These are phyloP conservation scores for Trichothecium sympodiale DNA, from an alignment of 2,329 filamentous ascomycete genomes.

Conservation along the genomic window DNA sequence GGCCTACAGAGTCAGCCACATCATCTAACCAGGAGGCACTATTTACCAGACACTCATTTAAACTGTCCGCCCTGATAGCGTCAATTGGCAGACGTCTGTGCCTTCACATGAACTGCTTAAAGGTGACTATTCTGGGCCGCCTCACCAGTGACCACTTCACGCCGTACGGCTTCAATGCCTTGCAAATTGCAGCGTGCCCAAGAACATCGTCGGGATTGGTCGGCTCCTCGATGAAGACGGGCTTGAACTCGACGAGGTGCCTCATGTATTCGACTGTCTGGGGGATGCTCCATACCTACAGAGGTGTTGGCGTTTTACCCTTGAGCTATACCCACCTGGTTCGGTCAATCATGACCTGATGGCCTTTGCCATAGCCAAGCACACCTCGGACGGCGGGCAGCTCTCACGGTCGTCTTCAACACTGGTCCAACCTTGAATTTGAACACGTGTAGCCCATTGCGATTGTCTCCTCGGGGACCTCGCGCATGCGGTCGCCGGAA, in stretches of 20 bases:
- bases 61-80: slow-evolving; percentile 77
- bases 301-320: not conserved
- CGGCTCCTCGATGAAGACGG: slow-evolving; percentile 92
- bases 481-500: slow-evolving; percentile 75
- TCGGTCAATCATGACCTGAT: slow-evolving; percentile 84
- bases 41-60: slow-evolving; percentile 66
- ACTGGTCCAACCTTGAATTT: slow-evolving; percentile 80
- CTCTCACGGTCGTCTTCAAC: slow-evolving; percentile 61
- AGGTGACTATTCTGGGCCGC: slow-evolving; percentile 95
- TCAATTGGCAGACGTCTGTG: slow-evolving; percentile 91
- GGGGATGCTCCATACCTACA: slow-evolving; percentile 69
- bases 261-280: slow-evolving; percentile 85
- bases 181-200: slow-evolving; percentile 74
- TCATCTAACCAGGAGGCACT: not conserved
- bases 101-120: slow-evolving; percentile 80
- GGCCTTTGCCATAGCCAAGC: slow-evolving; percentile 71
- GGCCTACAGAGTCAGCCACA: slow-evolving; percentile 27
- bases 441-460: slow-evolving; percentile 72
- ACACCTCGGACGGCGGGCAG: slow-evolving; percentile 66
- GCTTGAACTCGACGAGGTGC: slow-evolving; percentile 69
- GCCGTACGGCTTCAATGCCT: slow-evolving; percentile 61
- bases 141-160: slow-evolving; percentile 88
- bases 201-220: slow-evolving; percentile 84
- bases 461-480: slow-evolving; percentile 64
- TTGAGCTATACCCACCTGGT: slow-evolving; percentile 39